Evolutionary conservation across 108 stramenopile genomes (phyloP), one percentile per base, ranked within the genome.

Genomic region (Nitzschia palea): DNA sequence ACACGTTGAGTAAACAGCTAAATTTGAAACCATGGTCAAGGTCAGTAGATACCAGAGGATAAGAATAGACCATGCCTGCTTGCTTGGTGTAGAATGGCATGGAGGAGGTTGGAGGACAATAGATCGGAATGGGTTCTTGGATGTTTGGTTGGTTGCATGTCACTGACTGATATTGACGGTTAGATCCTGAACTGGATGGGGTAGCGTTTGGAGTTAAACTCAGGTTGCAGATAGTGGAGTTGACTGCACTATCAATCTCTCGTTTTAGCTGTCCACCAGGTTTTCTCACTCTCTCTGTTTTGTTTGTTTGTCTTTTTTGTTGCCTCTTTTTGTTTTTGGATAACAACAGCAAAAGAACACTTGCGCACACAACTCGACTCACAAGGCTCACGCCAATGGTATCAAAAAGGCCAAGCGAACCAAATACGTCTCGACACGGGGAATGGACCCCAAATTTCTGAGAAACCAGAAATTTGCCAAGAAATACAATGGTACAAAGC

Each of bases 401-500:
- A 96, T 96, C 79, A 94, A 94, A 79, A 92, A 91, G 88, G 85
- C 80, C 72, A 88, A 90, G 84, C 76, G 80, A 50, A 80, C 74
- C 63, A 85, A 84, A 74, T 89, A 84, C 73, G 85, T 88, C 30
- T 84, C 83, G 15, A 89, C 87, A 55, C 73, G 79, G 58, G 93
- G 91, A 44, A 94, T 94, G 91, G 95, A 96, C 76, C 93, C 95
- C 54, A 96, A 96, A 67, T 94, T 94, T 70, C 70, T 94, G 55
- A 78, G 95, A 63, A 96, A 96, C 74, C 90, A 91, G 45, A 93
- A 89, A 66, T 96, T 88, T 79, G 88, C 91, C 71, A 94, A 94
- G 88, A 94, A 93, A 79, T 94, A 86, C 78, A 94, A 94, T 78
- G 80, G 80, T 59, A 77, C 81, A 55, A 92, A 92, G 86, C 82